Base-by-base conservation (phyloP, 139 green algal genomes). In the Mesostigma viride region DNA sequence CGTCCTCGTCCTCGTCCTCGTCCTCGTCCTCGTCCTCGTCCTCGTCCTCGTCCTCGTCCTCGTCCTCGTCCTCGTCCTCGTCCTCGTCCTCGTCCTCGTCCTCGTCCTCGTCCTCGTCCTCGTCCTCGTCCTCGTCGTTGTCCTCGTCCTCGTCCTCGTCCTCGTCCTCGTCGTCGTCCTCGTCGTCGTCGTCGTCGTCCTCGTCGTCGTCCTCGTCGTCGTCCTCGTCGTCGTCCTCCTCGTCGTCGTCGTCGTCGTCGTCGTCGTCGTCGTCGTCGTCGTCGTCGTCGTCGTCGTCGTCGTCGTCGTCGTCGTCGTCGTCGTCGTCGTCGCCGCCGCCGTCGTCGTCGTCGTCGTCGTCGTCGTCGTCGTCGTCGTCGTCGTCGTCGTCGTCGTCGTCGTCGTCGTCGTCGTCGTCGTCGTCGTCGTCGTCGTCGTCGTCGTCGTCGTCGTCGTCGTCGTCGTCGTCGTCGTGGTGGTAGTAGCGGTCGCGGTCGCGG, bases 231-330 rank as follows among this genome's bases (percentile, higher is more conserved):
- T 14, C 40, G 40, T 14, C 40, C 8, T 48, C 40, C 8, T 14
- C 40, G 40, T 14, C 40, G 40, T 14, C 40, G 40, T 14, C 40
- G 40, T 14, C 40, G 40, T 14, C 40, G 40, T 14, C 40, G 11
- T 14, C 40, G 40, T 48, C 40, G 11, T 48, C 40, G 40, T 48
- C 40, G 40, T 48, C 40, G 40, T 48, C 40, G 40, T 48, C 40
- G 40, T 48, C 40, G 40, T 48, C 40, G 40, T 48, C 40, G 40
- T 48, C 40, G 40, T 48, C 40, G 40, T 48, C 40, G 40, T 48
- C 40, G 40, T 48, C 40, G 40, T 48, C 40, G 40, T 48, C 40
- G 40, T 48, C 40, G 40, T 48, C 40, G 40, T 48, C 40, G 40
- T 48, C 40, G 40, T 48, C 40, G 40, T 48, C 40, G 40, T 14